A percentile compares a stretch with the other conserved stretches of the same genome.
These are phyloP conservation scores for Lepidium didymum DNA, from an alignment of 345 rosid species.

Conservation along the genomic window DNA sequence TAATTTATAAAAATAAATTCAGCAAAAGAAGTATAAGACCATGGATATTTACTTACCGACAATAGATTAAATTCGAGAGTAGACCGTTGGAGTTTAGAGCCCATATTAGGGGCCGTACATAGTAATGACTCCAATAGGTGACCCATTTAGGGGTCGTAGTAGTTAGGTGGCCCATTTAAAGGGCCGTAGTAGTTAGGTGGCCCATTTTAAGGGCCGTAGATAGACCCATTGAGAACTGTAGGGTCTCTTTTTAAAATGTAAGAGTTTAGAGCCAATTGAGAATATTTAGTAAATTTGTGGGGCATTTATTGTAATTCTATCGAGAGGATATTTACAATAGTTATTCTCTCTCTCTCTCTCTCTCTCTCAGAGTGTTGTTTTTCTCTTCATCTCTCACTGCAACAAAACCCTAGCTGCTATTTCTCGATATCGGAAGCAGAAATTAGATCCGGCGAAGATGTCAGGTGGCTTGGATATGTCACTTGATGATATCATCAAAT, in stretches of 20 bases:
- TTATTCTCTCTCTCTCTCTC: not conserved
- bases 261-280: not conserved
- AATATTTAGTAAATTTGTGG: not conserved
- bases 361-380: not conserved
- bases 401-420: constrained; percentile 16
- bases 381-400: not conserved
- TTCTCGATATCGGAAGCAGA: not conserved
- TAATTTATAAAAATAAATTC: too few relatives aligned
- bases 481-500: constrained; percentile 62
- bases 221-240: not conserved
- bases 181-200: not conserved
- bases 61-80: too few relatives aligned
- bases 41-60: too few relatives aligned
- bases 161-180: too few relatives aligned
- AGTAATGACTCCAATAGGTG: too few relatives aligned
- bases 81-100: too few relatives aligned
- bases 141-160: too few relatives aligned
- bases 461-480: constrained; percentile 56
- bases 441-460: constrained; percentile 33
- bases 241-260: not conserved
- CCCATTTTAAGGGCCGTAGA: not conserved
- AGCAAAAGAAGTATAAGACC: too few relatives aligned
- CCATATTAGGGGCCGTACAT: too few relatives aligned
- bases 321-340: not conserved
- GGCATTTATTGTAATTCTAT: not conserved